Conservation (phyloP, 129 eudicot genomes). For the Chrysanthemum lavandulifolium region DNA sequence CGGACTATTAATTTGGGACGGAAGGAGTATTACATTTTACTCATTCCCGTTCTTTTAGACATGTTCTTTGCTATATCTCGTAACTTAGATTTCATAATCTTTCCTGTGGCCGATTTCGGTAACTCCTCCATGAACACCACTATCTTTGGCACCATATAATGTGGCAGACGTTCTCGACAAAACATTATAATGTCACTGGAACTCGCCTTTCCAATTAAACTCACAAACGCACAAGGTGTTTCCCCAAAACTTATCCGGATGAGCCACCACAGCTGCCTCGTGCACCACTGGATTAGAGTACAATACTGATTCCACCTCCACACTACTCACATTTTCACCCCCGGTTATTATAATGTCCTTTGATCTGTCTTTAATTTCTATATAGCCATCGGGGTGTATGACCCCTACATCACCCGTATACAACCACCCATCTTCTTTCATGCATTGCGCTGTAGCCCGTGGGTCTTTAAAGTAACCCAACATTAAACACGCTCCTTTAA, state of each 20-base stretch:
- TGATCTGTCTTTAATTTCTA: slow-evolving; percentile 65
- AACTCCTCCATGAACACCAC: slow-evolving; percentile 68
- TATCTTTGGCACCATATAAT: slow-evolving; percentile 74
- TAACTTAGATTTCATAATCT: slow-evolving; percentile 54
- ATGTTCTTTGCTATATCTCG: slow-evolving; percentile 48
- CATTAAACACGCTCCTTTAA: slow-evolving; percentile 53
- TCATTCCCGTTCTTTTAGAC: slow-evolving; percentile 17
- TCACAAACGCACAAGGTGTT: slow-evolving; percentile 71
- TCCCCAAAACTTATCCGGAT: slow-evolving; percentile 69
- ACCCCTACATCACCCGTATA: slow-evolving; percentile 68
- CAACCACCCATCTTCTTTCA: slow-evolving; percentile 54
- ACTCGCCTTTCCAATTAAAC: slow-evolving; percentile 42
- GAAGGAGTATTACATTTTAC: slow-evolving; percentile 25
- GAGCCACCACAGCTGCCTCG: slow-evolving; percentile 74
- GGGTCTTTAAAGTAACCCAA: slow-evolving; percentile 57
- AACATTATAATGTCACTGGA: slow-evolving; percentile 40
- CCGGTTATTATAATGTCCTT: slow-evolving; percentile 69
- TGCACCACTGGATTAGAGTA: slow-evolving; percentile 52
- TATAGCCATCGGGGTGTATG: slow-evolving; percentile 70
- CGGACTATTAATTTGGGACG: no score
- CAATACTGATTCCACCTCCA: slow-evolving; percentile 73
- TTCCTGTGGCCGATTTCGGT: slow-evolving; percentile 78
- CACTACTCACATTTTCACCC: slow-evolving; percentile 66
- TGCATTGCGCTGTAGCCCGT: slow-evolving; percentile 38
- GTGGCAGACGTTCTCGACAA: slow-evolving; percentile 58